A percentile compares a stretch with the other conserved stretches of the same genome.
Conservation (phyloP, 768 basidiomycete genomes). For the Suillus occidentalis region DNA sequence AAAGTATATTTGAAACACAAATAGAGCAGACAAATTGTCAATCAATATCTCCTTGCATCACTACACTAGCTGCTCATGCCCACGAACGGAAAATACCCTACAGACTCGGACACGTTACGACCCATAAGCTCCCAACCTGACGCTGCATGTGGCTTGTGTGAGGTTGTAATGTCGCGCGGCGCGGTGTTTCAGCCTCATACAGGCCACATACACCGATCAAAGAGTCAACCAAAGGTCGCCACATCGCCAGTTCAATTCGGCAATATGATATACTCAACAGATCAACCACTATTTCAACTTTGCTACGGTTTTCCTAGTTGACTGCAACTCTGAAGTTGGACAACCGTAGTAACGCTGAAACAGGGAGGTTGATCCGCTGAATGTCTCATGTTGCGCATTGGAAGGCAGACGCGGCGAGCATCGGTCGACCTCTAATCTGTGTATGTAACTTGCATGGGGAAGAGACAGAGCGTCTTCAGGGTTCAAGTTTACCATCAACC, state of each 20-base stretch:
- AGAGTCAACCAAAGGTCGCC: background rate
- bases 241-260: background rate
- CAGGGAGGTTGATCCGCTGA: too few relatives aligned
- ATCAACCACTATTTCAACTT: background rate
- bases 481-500: too few relatives aligned
- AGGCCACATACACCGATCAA: background rate
- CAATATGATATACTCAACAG: background rate
- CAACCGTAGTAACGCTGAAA: too few relatives aligned
- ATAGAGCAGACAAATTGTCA: background rate
- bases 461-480: too few relatives aligned
- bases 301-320: too few relatives aligned
- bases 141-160: too few relatives aligned
- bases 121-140: background rate
- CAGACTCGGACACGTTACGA: background rate
- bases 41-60: background rate
- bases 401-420: too few relatives aligned
- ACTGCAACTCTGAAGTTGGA: too few relatives aligned
- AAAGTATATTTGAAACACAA: background rate
- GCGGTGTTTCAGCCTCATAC: background rate
- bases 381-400: too few relatives aligned
- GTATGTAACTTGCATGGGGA: too few relatives aligned
- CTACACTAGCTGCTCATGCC: background rate
- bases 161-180: too few relatives aligned
- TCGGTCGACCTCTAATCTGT: too few relatives aligned
- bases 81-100: background rate